Evolutionary conservation across 805 yeast species (phyloP).

Genomic region (Yarrowia sp.): DNA sequence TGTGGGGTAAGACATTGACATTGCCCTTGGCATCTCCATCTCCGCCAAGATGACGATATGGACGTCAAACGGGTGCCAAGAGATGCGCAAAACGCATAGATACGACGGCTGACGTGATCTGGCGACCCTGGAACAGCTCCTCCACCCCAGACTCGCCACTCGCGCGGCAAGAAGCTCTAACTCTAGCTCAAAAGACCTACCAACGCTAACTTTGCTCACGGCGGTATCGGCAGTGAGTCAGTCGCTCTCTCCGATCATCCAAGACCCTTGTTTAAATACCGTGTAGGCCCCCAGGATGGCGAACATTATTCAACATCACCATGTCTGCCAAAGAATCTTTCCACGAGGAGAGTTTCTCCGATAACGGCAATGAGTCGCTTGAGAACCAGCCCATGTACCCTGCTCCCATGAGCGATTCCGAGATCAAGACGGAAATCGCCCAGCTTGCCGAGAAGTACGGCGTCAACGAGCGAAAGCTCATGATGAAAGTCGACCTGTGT

Average conservation of each 20-base stretch:
- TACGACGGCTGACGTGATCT: no score
- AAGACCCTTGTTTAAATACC: not conserved
- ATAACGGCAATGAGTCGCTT: not conserved
- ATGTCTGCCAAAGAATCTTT: conserved; percentile 13
- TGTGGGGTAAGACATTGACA: conserved; percentile 4
- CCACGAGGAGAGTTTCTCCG: conserved; percentile 1
- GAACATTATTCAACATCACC: not conserved
- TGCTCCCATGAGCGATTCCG: not conserved
- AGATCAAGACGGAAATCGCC: conserved; percentile 29
- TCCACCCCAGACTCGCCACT: no score
- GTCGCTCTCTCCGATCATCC: not conserved
- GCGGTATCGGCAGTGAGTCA: conserved; percentile 10
- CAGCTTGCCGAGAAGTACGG: conserved; percentile 47
- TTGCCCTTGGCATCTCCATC: no score
- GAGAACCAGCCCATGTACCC: conserved; percentile 4
- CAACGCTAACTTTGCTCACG: not conserved
- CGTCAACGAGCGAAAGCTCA: conserved; percentile 53
- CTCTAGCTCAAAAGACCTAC: not conserved
- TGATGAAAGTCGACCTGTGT: conserved; percentile 64
- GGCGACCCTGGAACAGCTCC: no score
- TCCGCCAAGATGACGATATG: not conserved
- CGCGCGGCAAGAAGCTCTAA: not conserved
- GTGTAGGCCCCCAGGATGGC: not conserved
- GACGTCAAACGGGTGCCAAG: not conserved
- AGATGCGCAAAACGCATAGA: no score